Evolutionary conservation across 2,329 filamentous ascomycete genomes (phyloP).

Genomic region (Calonectria pauciramosa): DNA sequence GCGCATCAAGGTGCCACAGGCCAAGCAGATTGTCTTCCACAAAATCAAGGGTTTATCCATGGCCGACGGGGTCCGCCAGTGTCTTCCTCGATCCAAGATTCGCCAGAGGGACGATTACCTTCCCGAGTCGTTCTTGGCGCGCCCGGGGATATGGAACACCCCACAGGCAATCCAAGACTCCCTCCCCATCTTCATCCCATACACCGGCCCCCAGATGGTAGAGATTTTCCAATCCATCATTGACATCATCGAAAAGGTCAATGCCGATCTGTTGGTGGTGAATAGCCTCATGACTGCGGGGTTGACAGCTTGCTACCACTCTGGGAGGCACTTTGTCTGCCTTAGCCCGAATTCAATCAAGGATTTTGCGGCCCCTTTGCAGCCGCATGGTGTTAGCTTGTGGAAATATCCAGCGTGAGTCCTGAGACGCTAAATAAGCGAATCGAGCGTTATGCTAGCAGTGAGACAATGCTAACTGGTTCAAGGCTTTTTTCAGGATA

Average conservation of each 20-base stretch:
- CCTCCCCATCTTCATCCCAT: conserved; percentile 37
- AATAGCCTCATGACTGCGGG: conserved; percentile 60
- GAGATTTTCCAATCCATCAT: conserved; percentile 54
- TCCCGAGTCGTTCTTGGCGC: conserved; percentile 21
- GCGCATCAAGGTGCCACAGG: neutral
- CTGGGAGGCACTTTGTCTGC: conserved; percentile 51
- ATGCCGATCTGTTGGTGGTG: conserved; percentile 57
- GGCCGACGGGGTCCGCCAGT: conserved; percentile 25
- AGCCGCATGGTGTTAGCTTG: conserved; percentile 51
- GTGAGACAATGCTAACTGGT: neutral
- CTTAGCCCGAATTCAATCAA: conserved; percentile 61
- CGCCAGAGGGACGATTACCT: neutral
- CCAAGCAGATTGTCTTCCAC: conserved; percentile 47
- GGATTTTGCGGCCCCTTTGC: conserved; percentile 54
- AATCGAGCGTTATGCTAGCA: neutral
- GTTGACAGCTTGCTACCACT: conserved; percentile 56
- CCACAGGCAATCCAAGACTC: conserved; percentile 52
- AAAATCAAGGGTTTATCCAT: conserved; percentile 38
- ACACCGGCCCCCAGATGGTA: conserved; percentile 53
- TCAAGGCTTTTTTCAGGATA: conserved; percentile 59
- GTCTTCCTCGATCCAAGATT: neutral
- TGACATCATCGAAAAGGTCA: conserved; percentile 53
- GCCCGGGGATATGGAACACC: conserved; percentile 34
- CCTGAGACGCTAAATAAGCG: neutral
- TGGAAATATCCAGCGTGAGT: conserved; percentile 57